These are phyloP conservation scores for Colletotrichum nymphaeae DNA, from an alignment of 2,329 filamentous ascomycete species.

Conservation along the genomic window DNA sequence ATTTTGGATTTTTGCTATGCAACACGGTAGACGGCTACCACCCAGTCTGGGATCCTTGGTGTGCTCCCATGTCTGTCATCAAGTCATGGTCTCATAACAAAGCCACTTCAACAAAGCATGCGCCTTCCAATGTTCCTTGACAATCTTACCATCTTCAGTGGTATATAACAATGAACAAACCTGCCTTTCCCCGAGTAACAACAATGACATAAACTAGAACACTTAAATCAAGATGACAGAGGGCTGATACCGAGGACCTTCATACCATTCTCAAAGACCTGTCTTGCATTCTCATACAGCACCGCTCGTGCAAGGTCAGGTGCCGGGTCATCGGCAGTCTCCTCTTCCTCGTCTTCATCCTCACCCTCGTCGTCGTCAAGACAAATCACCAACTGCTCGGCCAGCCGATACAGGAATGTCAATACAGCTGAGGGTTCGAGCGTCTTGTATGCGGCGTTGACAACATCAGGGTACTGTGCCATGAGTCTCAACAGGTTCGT, in stretches of 20 bases:
- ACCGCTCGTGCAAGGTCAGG: slow-evolving; percentile 70
- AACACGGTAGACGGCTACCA: background rate
- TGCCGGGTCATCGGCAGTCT: slow-evolving; percentile 52
- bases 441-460: slow-evolving; percentile 71
- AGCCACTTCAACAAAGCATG: background rate
- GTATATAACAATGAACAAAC: background rate
- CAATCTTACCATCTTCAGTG: background rate
- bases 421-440: slow-evolving; percentile 76
- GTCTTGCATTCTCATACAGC: slow-evolving; percentile 70
- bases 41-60: background rate
- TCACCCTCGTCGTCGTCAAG: slow-evolving; percentile 24
- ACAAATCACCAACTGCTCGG: slow-evolving; percentile 13
- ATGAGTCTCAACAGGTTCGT: slow-evolving; percentile 71
- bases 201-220: no score
- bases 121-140: background rate
- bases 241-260: slow-evolving; percentile 61
- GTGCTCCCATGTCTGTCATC: slow-evolving; percentile 1
- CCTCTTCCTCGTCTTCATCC: slow-evolving; percentile 10
- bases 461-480: slow-evolving; percentile 73
- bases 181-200: background rate
- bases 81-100: slow-evolving; percentile 12
- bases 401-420: slow-evolving; percentile 60
- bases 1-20: background rate
- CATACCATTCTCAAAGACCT: slow-evolving; percentile 76
- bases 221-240: background rate